Evolutionary conservation across 2,329 filamentous ascomycete species (phyloP), one percentile per base, ranked within the genome.

Genomic region (Drechslera avenae): DNA sequence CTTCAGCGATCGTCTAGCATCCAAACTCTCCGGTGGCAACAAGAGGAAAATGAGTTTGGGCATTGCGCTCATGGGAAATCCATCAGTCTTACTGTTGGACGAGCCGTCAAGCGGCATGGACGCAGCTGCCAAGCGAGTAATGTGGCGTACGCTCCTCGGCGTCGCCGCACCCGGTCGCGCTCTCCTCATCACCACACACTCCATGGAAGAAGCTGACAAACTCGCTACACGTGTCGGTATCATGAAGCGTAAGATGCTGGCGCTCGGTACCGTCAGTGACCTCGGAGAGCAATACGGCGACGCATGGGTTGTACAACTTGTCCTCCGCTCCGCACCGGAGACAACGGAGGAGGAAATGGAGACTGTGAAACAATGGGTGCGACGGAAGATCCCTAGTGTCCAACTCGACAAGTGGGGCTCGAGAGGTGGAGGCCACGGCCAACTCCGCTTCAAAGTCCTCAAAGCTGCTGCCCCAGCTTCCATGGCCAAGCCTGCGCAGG

Each of bases 151-250:
- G 0, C 79, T 97, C 1, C 83, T 84, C 3, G 82, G 85, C 1
- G 86, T 92, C 3, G 86, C 88, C 0, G 83, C 66, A 7, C 68
- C 85, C 0, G 91, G 91, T 0, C 83, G 92, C n/a, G 89, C 87
- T 0, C 84, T 97, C 13, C 79, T 97, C 1, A 81, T 97, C 14
- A 97, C 93, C 0, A 97, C 93, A 0, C 93, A 97, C 72, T 90
- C 85, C 40, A 96, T 97, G 91, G 92, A 97, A 71, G 93, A 97
- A 75, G 93, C 92, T 0, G 91, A 96, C 66, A 91, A 91, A 1
- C 80, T 97, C 2, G 92, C 92, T 0, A 86, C 85, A 23, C 83
- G 91, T 1, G 91, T 89, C 0, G 93, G 91, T 10, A 96, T 97
- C 60, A 85, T 97, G 75, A 90, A 91, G 7, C 83, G 84, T 61